These are phyloP conservation scores for Flaveria robusta DNA, from an alignment of 129 eudicot genomes.

Conservation along the genomic window DNA sequence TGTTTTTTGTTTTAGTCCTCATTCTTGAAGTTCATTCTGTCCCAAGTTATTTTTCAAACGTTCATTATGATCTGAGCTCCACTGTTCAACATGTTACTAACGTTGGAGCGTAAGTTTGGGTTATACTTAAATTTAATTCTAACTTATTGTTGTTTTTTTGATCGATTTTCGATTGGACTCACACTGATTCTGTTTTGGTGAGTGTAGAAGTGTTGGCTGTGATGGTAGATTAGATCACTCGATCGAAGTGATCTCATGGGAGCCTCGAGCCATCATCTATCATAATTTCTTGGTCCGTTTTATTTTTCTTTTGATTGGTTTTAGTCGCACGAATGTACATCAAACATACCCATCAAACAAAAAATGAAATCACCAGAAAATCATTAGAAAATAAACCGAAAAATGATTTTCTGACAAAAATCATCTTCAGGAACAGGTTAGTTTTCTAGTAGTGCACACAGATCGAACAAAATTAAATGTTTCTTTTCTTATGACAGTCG, in stretches of 20 bases:
- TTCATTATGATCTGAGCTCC: slow-evolving; percentile 52
- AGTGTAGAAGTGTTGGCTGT: slow-evolving; percentile 37
- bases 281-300: slow-evolving; percentile 48
- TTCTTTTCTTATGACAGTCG: slow-evolving; percentile 48
- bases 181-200: background rate
- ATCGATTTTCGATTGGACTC: background rate
- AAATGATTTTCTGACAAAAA: too few relatives aligned
- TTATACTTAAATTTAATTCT: background rate
- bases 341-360: too few relatives aligned
- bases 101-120: slow-evolving; percentile 38
- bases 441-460: too few relatives aligned
- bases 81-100: slow-evolving; percentile 37
- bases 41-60: slow-evolving; percentile 36
- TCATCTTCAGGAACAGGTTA: too few relatives aligned
- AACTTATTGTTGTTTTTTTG: background rate
- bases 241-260: slow-evolving; percentile 73
- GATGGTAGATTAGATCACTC: slow-evolving; percentile 48
- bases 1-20: slow-evolving; percentile 49
- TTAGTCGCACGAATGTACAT: background rate
- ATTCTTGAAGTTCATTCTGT: slow-evolving; percentile 52
- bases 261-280: slow-evolving; percentile 66
- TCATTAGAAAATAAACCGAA: background rate
- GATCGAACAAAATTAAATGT: background rate
- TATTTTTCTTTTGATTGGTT: background rate
- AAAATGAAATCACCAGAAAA: too few relatives aligned